These are phyloP conservation scores for Oryza rufipogon DNA, from an alignment of 176 grass and related monocot species.

Conservation along the genomic window DNA sequence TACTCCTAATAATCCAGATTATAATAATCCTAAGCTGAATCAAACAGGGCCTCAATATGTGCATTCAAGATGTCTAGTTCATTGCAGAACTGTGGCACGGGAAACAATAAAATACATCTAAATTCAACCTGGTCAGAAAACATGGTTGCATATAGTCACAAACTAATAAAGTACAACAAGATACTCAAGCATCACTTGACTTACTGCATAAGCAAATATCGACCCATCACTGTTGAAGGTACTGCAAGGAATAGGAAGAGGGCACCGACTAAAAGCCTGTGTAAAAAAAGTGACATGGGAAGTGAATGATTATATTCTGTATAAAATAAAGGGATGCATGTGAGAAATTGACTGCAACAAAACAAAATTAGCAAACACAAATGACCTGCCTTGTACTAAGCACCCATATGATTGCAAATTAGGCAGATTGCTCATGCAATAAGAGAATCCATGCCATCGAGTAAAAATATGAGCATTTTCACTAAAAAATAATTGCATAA, in stretches of 20 bases:
- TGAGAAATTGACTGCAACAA: not conserved
- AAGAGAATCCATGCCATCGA: not conserved
- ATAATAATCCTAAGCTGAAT: too few relatives aligned
- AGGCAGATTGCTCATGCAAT: not conserved
- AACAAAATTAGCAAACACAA: not conserved
- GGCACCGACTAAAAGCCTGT: conserved; percentile 82
- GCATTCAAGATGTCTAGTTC: not conserved
- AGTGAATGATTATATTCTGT: conserved; percentile 30
- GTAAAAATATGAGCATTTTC: not conserved
- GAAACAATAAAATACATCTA: not conserved
- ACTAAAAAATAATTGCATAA: not conserved
- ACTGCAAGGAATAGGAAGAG: conserved; percentile 86
- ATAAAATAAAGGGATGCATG: conserved; percentile 26
- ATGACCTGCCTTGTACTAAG: conserved; percentile 13
- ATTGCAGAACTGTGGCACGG: not conserved
- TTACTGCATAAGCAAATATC: conserved; percentile 94
- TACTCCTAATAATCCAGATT: too few relatives aligned
- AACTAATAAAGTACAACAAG: conserved; percentile 7
- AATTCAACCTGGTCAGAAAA: not conserved
- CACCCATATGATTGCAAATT: conserved; percentile 15
- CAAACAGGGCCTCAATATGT: not conserved
- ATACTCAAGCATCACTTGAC: conserved; percentile 23
- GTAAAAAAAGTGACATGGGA: conserved; percentile 14
- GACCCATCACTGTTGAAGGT: conserved; percentile 94
- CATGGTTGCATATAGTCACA: not conserved